phyloP scores from a whole-genome alignment of 805 yeast genomes.

The Candida michaelii region DNA sequence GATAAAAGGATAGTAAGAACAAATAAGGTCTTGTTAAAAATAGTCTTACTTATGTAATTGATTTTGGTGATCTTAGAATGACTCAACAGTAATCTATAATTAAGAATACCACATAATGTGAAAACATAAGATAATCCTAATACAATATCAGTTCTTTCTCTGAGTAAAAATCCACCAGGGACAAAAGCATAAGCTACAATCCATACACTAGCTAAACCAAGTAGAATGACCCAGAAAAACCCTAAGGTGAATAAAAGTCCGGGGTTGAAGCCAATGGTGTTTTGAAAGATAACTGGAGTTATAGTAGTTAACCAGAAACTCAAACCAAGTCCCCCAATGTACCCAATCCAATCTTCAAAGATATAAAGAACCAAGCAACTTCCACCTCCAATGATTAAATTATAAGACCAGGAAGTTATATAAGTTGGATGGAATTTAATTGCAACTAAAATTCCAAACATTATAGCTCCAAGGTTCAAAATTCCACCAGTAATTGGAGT shows the following conservation, averaged over 20 bases:
- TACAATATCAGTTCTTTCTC: conserved; percentile 86
- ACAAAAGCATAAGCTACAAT: conserved; percentile 98
- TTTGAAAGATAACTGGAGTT: conserved; percentile 59
- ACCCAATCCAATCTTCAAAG: conserved; percentile 70
- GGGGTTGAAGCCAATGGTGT: conserved; percentile 54
- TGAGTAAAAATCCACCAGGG: conserved; percentile 83
- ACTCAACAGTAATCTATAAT: conserved; percentile 28
- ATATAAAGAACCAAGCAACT: conserved; percentile 53
- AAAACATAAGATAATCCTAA: conserved; percentile 54
- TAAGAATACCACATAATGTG: conserved; percentile 53
- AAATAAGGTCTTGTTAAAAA: conserved; percentile 25
- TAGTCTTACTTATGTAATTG: conserved; percentile 18
- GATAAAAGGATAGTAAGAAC: conserved; percentile 47
- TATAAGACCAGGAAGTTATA: conserved; percentile 27
- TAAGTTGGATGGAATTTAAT: conserved; percentile 23
- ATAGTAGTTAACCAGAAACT: conserved; percentile 62
- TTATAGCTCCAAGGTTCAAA: conserved; percentile 57
- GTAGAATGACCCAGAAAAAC: conserved; percentile 48
- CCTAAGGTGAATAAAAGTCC: conserved; percentile 52
- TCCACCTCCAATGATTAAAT: conserved; percentile 42
- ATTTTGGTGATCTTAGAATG: conserved; percentile 23
- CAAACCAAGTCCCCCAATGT: conserved; percentile 65
- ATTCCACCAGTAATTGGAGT: conserved; percentile 84
- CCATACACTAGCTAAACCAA: conserved; percentile 88
- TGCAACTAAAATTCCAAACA: conserved; percentile 47